These are phyloP conservation scores for Clitopilus hobsonii DNA, from an alignment of 768 basidiomycete genomes.

Conservation along the genomic window DNA sequence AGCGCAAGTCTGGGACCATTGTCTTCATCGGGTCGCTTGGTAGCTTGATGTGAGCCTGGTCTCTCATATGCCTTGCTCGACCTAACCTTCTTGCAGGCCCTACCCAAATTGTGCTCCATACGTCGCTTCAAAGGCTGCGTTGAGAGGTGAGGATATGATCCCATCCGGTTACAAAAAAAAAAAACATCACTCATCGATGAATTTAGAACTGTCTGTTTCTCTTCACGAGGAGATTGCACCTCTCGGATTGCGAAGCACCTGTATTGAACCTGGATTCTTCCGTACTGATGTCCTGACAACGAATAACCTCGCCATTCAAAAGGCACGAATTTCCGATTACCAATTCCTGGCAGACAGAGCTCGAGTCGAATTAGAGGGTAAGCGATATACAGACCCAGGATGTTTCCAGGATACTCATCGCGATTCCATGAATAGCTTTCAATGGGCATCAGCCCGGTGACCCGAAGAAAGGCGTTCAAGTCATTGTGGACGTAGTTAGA, in stretches of 20 bases:
- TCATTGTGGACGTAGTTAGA: constrained; percentile 27
- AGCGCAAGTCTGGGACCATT: constrained; percentile 34
- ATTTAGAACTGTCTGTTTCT: neutral
- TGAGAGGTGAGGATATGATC: constrained; percentile 20
- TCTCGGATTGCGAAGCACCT: constrained; percentile 20
- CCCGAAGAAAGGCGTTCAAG: constrained; percentile 27
- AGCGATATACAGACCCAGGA: neutral
- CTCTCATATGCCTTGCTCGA: neutral
- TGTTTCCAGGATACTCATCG: neutral
- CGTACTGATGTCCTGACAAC: constrained; percentile 27
- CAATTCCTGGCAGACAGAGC: constrained; percentile 15
- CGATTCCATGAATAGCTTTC: constrained; percentile 4
- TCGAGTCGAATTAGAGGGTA: constrained; percentile 22
- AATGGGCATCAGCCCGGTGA: constrained; percentile 34
- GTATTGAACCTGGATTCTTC: constrained; percentile 36
- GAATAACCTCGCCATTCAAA: constrained; percentile 21
- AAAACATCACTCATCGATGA: neutral
- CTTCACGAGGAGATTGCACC: neutral
- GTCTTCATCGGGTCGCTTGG: constrained; percentile 28
- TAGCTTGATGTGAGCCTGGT: neutral
- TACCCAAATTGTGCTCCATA: constrained; percentile 31
- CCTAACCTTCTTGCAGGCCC: constrained; percentile 11
- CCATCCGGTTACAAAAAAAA: neutral
- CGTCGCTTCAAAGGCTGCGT: constrained; percentile 32
- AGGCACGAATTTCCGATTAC: constrained; percentile 29